Evolutionary conservation across 805 yeast genomes (phyloP).

Genomic region (Metschnikowia koreensis): DNA sequence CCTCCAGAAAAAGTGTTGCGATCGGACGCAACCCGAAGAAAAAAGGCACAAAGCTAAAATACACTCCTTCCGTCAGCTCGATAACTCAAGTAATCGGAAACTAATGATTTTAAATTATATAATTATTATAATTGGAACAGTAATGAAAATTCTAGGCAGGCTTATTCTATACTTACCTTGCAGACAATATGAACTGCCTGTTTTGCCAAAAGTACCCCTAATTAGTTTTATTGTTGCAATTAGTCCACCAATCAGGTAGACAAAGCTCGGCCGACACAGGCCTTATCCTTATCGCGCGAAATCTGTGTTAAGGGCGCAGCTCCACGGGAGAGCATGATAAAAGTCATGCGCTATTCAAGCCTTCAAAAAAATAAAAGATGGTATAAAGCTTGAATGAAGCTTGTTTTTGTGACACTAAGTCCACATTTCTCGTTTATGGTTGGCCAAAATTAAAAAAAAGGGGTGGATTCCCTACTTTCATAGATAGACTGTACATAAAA

Average conservation of each 20-base stretch:
- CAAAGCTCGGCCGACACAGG: neutral
- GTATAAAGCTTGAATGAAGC: neutral
- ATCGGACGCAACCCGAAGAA: neutral
- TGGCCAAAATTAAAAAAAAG: neutral
- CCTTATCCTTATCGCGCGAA: slow-evolving; percentile 2
- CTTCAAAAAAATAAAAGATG: no score
- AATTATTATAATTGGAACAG: no score
- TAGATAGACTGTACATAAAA: neutral
- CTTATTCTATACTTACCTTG: no score
- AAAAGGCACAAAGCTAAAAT: neutral
- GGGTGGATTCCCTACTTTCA: neutral
- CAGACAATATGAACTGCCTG: no score
- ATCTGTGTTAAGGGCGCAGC: neutral
- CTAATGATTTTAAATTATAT: no score
- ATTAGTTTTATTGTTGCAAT: neutral
- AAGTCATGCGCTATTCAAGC: no score
- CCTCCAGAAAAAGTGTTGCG: neutral
- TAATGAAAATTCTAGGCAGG: no score
- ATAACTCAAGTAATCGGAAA: neutral
- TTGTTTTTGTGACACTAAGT: neutral
- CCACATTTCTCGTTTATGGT: neutral
- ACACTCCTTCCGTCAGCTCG: neutral
- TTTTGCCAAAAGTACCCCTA: neutral
- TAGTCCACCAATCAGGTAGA: neutral
- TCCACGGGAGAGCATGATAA: no score